Evolutionary conservation across 176 grass and related monocot genomes (phyloP).

Genomic region (Carex cristatella): DNA sequence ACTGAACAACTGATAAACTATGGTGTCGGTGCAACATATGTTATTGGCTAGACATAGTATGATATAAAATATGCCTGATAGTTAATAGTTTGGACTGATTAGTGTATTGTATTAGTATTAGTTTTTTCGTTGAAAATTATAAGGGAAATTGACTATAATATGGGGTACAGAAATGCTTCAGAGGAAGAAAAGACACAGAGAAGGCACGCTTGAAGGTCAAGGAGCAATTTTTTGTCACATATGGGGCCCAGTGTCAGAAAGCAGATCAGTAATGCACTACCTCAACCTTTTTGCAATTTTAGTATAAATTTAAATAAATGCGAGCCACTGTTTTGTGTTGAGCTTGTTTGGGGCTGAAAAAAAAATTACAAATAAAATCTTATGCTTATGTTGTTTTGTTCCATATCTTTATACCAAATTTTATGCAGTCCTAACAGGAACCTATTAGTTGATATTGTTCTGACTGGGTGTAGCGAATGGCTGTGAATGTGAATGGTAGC

Average conservation of each 20-base stretch:
- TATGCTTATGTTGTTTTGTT: not conserved
- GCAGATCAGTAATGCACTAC: constrained; percentile 48
- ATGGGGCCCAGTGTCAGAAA: constrained; percentile 58
- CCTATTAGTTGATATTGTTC: not conserved
- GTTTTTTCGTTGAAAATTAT: not conserved
- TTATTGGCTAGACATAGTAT: not conserved
- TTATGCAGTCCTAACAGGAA: not conserved
- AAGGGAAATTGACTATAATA: constrained; percentile 56
- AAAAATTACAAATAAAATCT: no score
- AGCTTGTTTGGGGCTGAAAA: not conserved
- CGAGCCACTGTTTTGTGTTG: not conserved
- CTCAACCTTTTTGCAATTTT: not conserved
- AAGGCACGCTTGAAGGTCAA: constrained; percentile 46
- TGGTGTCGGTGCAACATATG: not conserved
- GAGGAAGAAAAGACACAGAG: constrained; percentile 75
- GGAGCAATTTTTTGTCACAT: constrained; percentile 64
- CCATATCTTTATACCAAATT: not conserved
- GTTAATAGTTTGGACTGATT: not conserved
- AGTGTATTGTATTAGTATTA: constrained; percentile 7
- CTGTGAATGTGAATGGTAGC: not conserved
- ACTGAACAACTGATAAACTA: not conserved
- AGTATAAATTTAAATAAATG: not conserved
- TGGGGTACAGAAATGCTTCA: constrained; percentile 95
- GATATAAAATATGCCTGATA: not conserved
- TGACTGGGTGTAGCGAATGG: not conserved